These are phyloP conservation scores for Penicillium maclennaniae DNA, from an alignment of 495 filamentous ascomycete genomes.

Conservation along the genomic window DNA sequence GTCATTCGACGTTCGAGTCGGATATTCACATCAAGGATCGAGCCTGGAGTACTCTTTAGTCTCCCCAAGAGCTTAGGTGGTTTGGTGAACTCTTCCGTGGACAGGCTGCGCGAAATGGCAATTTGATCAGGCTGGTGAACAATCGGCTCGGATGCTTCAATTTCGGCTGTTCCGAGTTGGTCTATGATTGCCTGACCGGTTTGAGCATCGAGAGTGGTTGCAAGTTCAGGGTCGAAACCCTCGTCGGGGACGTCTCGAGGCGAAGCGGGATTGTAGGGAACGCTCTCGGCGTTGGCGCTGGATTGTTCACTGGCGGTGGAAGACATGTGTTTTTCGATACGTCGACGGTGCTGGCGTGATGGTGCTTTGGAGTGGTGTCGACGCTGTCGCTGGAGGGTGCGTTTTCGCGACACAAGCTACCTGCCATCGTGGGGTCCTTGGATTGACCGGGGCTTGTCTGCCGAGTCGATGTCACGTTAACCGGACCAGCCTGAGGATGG, in stretches of 20 bases:
- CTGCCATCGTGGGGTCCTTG: constrained; percentile 15
- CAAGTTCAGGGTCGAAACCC: constrained; percentile 32
- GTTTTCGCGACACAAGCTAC: constrained; percentile 11
- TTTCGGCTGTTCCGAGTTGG: constrained; percentile 16
- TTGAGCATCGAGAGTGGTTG: constrained; percentile 40
- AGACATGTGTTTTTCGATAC: constrained; percentile 37
- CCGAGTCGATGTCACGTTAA: constrained; percentile 32
- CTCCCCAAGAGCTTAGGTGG: constrained; percentile 42
- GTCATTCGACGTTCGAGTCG: constrained; percentile 60
- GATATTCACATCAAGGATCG: constrained; percentile 53
- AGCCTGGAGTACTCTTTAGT: constrained; percentile 41
- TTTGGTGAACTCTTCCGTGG: constrained; percentile 26
- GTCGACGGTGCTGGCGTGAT: constrained; percentile 25
- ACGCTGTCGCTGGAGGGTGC: constrained; percentile 9
- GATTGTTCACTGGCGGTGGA: constrained; percentile 46
- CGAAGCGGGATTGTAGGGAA: constrained; percentile 2
- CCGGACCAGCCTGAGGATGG: constrained; percentile 26
- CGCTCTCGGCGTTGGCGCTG: constrained; percentile 17
- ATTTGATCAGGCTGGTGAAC: constrained; percentile 16
- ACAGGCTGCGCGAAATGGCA: constrained; percentile 1
- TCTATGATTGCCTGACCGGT: constrained; percentile 37
- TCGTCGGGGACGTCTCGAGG: neutral
- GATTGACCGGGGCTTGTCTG: constrained; percentile 31
- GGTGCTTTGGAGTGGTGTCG: constrained; percentile 32
- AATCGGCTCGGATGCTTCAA: constrained; percentile 21